Base-by-base conservation (phyloP, 495 filamentous ascomycete species). In the Aspergillus diversus region DNA sequence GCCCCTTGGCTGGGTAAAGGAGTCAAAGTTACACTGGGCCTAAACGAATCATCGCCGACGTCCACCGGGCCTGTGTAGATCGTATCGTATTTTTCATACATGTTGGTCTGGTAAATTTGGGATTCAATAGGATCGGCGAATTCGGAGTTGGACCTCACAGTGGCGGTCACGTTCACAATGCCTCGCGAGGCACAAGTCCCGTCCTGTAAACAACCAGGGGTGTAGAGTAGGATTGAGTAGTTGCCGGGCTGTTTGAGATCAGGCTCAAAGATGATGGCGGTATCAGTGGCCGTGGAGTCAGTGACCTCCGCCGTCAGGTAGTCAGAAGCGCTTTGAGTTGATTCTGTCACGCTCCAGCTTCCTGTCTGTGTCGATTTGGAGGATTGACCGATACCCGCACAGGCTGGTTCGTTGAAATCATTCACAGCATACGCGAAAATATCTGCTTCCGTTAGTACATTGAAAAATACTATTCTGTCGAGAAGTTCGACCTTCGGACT, bases 51-150 rank as follows among this genome's bases (percentile, higher is more conserved):
- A 35, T 86, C 89, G 64, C 81, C 88, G 33, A 86, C 87, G 69
- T 98, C 92, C 59, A 99, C 86, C 62, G 84, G 84, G 7, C 93
- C 96, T 60, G 86, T 87, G 72, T 93, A 97, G 61, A 98, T 86
- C 59, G 88, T 86, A 69, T 98, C 96, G 65, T 95, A 97, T 75
- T 98, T 99, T 77, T 97, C 92, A 70, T 88, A 92, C 65, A 92
- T 77, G 74, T 98, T 98, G 16, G 92, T 97, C 77, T 99, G 96
- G 71, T 82, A 94, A 12, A 96, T 72, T 13, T 76, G 72, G 0
- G 83, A 76, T 15, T 81, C 71, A 11, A 80, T 61, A 33, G 83
- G 75, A 59, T 77, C 62, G 7, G 73, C 63, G 9, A 70, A 55
- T 43, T 67, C 67, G 35, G 83, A 80, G 35, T 79, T 81, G 34